Evolutionary conservation across 2,329 filamentous ascomycete species (phyloP).

Genomic region (Leptoxyphium fumago): DNA sequence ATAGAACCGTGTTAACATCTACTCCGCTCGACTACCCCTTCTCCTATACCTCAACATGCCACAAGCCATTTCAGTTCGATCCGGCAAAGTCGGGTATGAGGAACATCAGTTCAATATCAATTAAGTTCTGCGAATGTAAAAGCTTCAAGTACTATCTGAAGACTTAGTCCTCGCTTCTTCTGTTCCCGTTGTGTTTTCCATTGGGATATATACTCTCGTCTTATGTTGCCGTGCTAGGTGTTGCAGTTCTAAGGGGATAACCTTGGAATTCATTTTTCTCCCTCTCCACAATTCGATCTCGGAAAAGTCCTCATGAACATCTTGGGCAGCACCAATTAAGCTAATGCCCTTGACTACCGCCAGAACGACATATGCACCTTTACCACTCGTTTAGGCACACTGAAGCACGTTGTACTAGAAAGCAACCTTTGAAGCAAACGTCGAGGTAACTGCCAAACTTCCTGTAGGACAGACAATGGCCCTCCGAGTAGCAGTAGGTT

Average conservation of each 20-base stretch:
- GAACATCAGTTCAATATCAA: no score
- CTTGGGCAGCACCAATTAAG: not conserved
- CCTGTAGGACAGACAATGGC: no score
- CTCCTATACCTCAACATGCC: not conserved
- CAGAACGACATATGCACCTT: no score
- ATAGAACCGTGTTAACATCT: not conserved
- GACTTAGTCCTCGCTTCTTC: no score
- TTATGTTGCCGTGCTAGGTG: not conserved
- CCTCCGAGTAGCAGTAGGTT: no score
- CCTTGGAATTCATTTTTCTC: no score
- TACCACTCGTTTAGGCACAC: no score
- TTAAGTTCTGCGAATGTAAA: no score
- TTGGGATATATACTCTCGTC: not conserved
- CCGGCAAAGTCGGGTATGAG: not conserved
- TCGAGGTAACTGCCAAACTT: no score
- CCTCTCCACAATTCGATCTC: not conserved
- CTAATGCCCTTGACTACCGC: not conserved
- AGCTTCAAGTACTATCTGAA: no score
- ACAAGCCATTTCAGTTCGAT: not conserved
- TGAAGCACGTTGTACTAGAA: no score
- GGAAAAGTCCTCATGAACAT: not conserved
- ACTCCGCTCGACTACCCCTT: not conserved
- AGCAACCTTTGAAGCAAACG: no score
- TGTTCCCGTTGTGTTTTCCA: not conserved
- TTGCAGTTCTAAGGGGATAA: not conserved